Evolutionary conservation across 116 monocot species (phyloP).

Genomic region (Dioscorea cayenensis): DNA sequence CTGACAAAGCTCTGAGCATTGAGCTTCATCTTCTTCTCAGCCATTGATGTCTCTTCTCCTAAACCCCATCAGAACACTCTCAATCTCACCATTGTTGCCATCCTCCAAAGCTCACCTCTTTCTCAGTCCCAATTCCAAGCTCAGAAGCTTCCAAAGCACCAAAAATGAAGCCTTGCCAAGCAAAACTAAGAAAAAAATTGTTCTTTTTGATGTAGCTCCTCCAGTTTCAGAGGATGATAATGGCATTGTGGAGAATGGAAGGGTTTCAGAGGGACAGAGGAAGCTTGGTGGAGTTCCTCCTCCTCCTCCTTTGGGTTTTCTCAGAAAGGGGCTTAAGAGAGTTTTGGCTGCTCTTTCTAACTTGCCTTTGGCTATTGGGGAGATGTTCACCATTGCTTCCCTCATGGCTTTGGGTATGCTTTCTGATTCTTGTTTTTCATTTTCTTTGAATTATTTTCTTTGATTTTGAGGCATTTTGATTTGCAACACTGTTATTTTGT

Average conservation of each 20-base stretch:
- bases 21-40: no score
- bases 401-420: constrained; percentile 80
- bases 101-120: not conserved
- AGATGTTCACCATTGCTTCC: constrained; percentile 81
- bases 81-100: not conserved
- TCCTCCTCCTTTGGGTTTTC: constrained; percentile 16
- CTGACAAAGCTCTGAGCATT: no score
- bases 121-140: constrained; percentile 1
- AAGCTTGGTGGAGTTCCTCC: constrained; percentile 1
- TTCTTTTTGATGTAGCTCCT: constrained; percentile 53
- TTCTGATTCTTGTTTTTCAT: not conserved
- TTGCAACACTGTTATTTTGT: no score
- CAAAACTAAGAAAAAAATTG: constrained; percentile 42
- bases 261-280: constrained; percentile 1
- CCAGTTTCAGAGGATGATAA: constrained; percentile 26
- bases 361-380: constrained; percentile 77
- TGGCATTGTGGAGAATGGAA: constrained; percentile 1
- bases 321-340: constrained; percentile 45
- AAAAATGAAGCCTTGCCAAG: constrained; percentile 12
- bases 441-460: not conserved
- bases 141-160: constrained; percentile 20
- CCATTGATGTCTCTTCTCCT: not conserved
- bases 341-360: constrained; percentile 63
- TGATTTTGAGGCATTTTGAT: not conserved
- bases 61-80: constrained; percentile 10